Percentiles rank a stretch among this genome's conserved stretches.
Conservation (phyloP, 768 basidiomycete genomes). For the Tricholoma terreum region DNA sequence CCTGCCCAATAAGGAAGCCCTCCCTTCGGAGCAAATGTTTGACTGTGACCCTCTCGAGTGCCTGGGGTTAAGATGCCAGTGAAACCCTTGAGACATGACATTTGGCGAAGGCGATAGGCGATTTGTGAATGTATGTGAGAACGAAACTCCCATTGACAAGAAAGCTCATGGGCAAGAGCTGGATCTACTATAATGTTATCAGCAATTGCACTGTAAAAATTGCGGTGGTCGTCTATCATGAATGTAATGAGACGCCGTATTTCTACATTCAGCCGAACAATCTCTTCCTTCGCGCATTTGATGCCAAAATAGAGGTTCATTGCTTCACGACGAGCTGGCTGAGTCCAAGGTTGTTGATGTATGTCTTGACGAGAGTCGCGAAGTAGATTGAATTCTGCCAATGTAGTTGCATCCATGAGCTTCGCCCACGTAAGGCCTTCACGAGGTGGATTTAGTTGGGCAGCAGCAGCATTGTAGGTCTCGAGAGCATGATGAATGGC, state of each 20-base stretch:
- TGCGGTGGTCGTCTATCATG: background rate
- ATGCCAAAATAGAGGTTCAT: background rate
- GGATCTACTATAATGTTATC: background rate
- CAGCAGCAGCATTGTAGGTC: conserved; percentile 29
- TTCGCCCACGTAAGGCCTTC: background rate
- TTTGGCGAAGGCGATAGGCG: too few relatives aligned
- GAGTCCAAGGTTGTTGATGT: background rate
- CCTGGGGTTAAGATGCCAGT: too few relatives aligned
- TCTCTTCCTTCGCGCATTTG: background rate
- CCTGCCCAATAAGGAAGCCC: background rate
- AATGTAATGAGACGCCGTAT: background rate
- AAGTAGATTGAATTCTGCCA: conserved; percentile 1
- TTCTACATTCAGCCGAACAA: background rate
- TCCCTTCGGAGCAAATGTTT: too few relatives aligned
- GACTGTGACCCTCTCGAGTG: background rate
- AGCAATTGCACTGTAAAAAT: background rate
- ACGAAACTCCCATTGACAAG: background rate
- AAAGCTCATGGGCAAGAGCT: background rate
- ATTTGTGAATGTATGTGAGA: background rate
- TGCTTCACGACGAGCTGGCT: background rate
- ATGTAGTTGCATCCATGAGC: background rate
- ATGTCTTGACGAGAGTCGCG: background rate
- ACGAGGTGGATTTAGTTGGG: background rate
- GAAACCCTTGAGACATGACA: too few relatives aligned
- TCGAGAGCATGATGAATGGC: too few relatives aligned